Evolutionary conservation across 805 yeast genomes (phyloP).

Genomic region (Candida ficus): DNA sequence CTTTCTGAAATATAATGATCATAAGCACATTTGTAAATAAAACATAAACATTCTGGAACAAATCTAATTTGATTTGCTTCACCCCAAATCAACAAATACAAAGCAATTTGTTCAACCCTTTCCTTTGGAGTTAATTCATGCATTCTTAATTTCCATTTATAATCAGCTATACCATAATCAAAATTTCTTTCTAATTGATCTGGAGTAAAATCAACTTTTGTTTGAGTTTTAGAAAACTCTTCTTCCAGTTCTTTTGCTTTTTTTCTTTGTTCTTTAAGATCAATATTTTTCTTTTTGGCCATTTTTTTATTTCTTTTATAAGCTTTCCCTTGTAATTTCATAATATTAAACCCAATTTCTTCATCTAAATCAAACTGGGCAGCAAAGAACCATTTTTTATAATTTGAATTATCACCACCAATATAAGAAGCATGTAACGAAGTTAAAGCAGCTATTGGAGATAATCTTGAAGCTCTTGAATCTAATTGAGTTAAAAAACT

Average conservation of each 20-base stretch:
- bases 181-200: slow-evolving; percentile 35
- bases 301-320: slow-evolving; percentile 36
- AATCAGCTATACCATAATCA: slow-evolving; percentile 70
- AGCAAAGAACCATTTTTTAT: slow-evolving; percentile 88
- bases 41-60: slow-evolving; percentile 85
- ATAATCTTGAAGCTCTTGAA: slow-evolving; percentile 78
- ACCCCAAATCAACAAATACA: slow-evolving; percentile 82
- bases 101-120: slow-evolving; percentile 55
- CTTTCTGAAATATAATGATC: slow-evolving; percentile 52
- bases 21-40: slow-evolving; percentile 74
- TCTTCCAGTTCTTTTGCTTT: slow-evolving; percentile 43
- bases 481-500: slow-evolving; percentile 77
- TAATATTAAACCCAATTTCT: slow-evolving; percentile 51
- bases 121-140: slow-evolving; percentile 41
- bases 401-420: slow-evolving; percentile 86
- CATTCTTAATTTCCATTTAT: slow-evolving; percentile 49
- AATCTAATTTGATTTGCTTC: slow-evolving; percentile 83
- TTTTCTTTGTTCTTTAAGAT: slow-evolving; percentile 29
- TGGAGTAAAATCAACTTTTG: slow-evolving; percentile 45
- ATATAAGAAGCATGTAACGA: slow-evolving; percentile 87
- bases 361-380: slow-evolving; percentile 77
- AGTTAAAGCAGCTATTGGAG: slow-evolving; percentile 63
- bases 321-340: slow-evolving; percentile 47
- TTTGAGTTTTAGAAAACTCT: slow-evolving; percentile 42
- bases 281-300: slow-evolving; percentile 36